These are phyloP conservation scores for Ceratobasidium sp. DNA, from an alignment of 1,284 basidiomycete species.

Conservation along the genomic window DNA sequence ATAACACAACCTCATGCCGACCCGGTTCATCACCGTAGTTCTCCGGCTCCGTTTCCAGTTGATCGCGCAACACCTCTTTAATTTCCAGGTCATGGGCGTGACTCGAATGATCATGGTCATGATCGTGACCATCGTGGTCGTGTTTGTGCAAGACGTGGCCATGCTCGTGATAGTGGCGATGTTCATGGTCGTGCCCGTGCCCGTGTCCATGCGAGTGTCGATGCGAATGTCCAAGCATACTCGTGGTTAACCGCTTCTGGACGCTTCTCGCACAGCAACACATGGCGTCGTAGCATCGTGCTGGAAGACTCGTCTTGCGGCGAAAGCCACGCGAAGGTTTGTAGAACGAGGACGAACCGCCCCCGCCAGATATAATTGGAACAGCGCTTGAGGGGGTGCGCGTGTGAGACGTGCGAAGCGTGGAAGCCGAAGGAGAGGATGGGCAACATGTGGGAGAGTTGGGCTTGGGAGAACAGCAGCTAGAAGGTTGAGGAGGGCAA, in stretches of 20 bases:
- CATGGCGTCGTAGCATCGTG: slow-evolving; percentile 42
- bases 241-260: neutral
- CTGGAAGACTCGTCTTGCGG: slow-evolving; percentile 32
- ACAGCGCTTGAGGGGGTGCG: neutral
- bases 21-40: slow-evolving; percentile 12
- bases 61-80: slow-evolving; percentile 3
- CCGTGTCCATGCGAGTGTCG: neutral
- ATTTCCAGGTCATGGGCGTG: slow-evolving; percentile 17
- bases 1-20: slow-evolving; percentile 28
- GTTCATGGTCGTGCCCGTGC: slow-evolving; percentile 13
- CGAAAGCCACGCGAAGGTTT: neutral
- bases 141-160: slow-evolving; percentile 8
- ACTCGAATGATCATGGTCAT: slow-evolving; percentile 13
- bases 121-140: neutral
- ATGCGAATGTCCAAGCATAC: slow-evolving; percentile 19
- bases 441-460: neutral
- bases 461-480: slow-evolving; percentile 15
- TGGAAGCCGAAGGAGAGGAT: neutral
- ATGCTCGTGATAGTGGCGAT: slow-evolving; percentile 10
- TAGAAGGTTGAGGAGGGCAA: neutral
- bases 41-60: too few species aligned
- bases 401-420: too few species aligned
- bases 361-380: neutral
- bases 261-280: slow-evolving; percentile 36
- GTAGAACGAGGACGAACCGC: too few species aligned